A percentile compares a stretch with the other conserved stretches of the same genome.
Evolutionary conservation across 176 grass and related monocot species (phyloP).

Genomic region (Triticum urartu): DNA sequence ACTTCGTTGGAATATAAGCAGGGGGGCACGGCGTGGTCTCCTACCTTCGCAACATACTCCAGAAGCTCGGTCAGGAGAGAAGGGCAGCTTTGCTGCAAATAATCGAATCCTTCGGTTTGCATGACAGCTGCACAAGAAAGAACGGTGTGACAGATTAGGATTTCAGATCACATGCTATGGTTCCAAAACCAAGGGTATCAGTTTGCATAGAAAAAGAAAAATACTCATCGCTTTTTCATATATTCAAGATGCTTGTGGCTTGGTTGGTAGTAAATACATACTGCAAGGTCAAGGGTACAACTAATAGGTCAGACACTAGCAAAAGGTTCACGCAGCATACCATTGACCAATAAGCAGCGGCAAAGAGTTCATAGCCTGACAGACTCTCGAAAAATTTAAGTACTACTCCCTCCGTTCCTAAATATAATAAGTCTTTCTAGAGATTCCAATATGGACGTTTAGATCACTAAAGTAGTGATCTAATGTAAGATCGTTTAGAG

Average conservation of each 20-base stretch:
- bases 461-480: too few species aligned
- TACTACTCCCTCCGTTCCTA: too few species aligned
- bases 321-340: too few species aligned
- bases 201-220: not conserved
- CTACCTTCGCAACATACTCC: conserved; percentile 85
- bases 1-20: conserved; percentile 67
- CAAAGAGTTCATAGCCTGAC: not conserved
- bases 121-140: conserved; percentile 77
- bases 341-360: not conserved
- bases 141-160: conserved; percentile 2
- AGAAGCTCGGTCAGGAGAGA: conserved; percentile 91
- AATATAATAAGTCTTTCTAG: too few species aligned
- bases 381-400: not conserved
- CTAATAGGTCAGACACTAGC: not conserved
- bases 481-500: too few species aligned
- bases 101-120: conserved; percentile 98
- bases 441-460: too few species aligned
- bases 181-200: not conserved
- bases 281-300: not conserved
- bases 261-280: not conserved
- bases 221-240: not conserved
- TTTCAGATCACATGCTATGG: not conserved
- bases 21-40: conserved; percentile 56
- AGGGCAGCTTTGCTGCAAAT: conserved; percentile 94
- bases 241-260: not conserved